Evolutionary conservation across 176 grass and related monocot genomes (phyloP), one percentile per base, ranked within the genome.

Genomic region (Carex cristatella): DNA sequence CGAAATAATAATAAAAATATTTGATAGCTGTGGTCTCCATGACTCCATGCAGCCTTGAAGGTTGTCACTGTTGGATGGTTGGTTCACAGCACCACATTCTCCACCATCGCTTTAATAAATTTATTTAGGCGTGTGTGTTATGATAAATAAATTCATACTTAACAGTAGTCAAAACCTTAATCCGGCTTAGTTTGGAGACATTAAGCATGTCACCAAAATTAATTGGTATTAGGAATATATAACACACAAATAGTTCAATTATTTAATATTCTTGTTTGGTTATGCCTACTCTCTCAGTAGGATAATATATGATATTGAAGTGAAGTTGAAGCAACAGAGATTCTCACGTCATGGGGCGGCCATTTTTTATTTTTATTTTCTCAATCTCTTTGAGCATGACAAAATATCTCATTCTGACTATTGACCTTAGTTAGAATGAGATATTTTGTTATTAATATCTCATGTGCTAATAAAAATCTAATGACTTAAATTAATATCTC

Each of bases 241-340:
- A 76, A 69, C 3, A 57, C 46, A 56, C 51, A 78, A 56, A 27
- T 1, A 35, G 30, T 56, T 78, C 0, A 33, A 78, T 57, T 56
- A 32, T 78, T 78, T 13, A 57, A 56, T 32, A 15, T 33, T 0
- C 12, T 78, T 78, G 49, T 33, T 32, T 77, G 74, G 69, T 72
- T 32, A 53, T 58, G 74, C 53, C 48, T 54, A 31, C 72, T 55
- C 71, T 78, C 12, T 56, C 27, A 13, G 11, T 28, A 58, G 14
- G 53, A 79, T 79, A 79, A 79, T 31, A 57, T 79, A 79, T 79
- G 74, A 76, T 79, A 58, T 57, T 79, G 28, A 57, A 79, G 28
- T 79, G 27, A 79, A 79, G 35, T 18, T 58, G 74, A 79, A 57
- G 74, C 74, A 58, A 57, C 51, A 57, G 7, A 16, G 13, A 27